These are phyloP conservation scores for Leishmania lainsoni DNA, from an alignment of 208 protist genomes.

Conservation along the genomic window DNA sequence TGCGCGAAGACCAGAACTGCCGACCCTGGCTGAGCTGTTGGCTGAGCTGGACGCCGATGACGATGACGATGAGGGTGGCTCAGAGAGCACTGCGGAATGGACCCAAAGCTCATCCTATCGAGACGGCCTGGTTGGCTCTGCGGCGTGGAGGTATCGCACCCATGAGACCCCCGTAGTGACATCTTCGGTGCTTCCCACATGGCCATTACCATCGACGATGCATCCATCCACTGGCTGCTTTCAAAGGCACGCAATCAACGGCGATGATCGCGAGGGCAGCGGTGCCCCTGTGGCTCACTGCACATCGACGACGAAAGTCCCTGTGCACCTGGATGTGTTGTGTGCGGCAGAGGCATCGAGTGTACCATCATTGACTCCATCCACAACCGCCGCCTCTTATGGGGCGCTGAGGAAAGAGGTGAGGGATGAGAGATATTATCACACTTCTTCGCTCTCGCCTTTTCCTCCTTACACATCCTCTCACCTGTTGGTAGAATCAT, in stretches of 20 bases:
- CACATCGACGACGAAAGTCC: not conserved
- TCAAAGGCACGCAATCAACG: not conserved
- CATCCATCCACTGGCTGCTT: not conserved
- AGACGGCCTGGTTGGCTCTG: not conserved
- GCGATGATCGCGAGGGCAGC: not conserved
- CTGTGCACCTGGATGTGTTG: not conserved
- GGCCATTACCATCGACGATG: not conserved
- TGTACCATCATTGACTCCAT: not conserved
- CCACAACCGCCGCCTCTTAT: not conserved
- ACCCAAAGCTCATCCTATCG: not conserved
- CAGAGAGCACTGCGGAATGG: not conserved
- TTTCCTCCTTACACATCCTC: not conserved
- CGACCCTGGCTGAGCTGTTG: slow-evolving; percentile 28
- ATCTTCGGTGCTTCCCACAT: not conserved
- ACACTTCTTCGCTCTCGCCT: not conserved
- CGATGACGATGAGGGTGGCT: not conserved
- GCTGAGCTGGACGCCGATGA: slow-evolving; percentile 16
- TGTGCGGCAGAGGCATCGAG: not conserved
- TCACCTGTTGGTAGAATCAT: not conserved
- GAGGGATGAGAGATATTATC: not conserved
- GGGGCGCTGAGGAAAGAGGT: slow-evolving; percentile 4
- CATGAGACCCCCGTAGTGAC: not conserved
- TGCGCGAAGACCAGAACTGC: slow-evolving; percentile 11
- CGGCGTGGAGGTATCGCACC: too few relatives aligned
- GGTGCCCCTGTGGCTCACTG: not conserved